phyloP scores from a whole-genome alignment of 805 yeast species.

The Kodamaea laetipori region DNA sequence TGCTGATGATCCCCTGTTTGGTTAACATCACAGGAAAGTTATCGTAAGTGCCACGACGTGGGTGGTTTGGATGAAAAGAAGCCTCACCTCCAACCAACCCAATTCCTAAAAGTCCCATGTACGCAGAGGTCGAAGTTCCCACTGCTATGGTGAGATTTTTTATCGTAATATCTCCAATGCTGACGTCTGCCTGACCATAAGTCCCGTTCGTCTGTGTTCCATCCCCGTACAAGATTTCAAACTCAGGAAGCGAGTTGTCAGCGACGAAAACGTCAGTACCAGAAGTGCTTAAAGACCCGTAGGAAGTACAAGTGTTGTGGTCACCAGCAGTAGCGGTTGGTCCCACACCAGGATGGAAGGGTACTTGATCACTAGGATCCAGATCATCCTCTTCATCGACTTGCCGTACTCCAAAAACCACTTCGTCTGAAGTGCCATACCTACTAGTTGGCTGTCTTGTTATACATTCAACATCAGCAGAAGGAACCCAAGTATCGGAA shows the following conservation, averaged over 20 bases:
- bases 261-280: not conserved
- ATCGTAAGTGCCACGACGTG: slow-evolving; percentile 2
- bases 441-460: not conserved
- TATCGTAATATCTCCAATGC: slow-evolving; percentile 9
- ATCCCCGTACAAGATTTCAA: slow-evolving; percentile 11
- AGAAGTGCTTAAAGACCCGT: not conserved
- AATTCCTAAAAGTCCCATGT: slow-evolving; percentile 11
- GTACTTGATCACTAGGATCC: no score
- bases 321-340: slow-evolving; percentile 5
- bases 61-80: not conserved
- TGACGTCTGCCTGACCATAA: slow-evolving; percentile 9
- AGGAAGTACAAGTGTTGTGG: slow-evolving; percentile 7
- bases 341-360: not conserved
- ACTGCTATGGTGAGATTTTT: slow-evolving; percentile 11
- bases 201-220: slow-evolving; percentile 8
- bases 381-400: not conserved
- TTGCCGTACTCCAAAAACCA: not conserved
- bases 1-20: slow-evolving; percentile 13
- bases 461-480: slow-evolving; percentile 6
- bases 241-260: slow-evolving; percentile 1
- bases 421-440: not conserved
- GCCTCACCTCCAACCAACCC: slow-evolving; percentile 9
- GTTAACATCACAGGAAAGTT: slow-evolving; percentile 15
- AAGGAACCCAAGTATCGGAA: slow-evolving; percentile 15
- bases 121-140: not conserved